A percentile compares a stretch with the other conserved stretches of the same genome.
Conservation (phyloP, 2,329 filamentous ascomycete genomes). For the Trichophyton mentagrophytes region DNA sequence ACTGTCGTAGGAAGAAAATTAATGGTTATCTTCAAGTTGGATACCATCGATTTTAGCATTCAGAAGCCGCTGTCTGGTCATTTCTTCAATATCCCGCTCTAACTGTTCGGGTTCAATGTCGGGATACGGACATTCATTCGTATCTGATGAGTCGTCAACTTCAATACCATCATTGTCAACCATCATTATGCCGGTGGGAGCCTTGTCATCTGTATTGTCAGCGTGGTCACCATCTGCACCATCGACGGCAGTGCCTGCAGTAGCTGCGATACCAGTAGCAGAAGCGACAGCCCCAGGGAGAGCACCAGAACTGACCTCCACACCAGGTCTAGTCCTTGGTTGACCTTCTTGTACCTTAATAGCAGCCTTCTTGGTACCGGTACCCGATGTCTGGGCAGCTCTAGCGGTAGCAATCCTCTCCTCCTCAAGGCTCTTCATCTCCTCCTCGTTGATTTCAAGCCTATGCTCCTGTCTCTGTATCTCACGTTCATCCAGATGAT, state of each 20-base stretch:
- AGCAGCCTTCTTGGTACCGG: neutral
- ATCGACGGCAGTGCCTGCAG: neutral
- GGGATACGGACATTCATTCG: neutral
- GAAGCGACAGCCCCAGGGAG: neutral
- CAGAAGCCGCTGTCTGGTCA: conserved; percentile 21
- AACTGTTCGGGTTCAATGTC: conserved; percentile 18
- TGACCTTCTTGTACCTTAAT: neutral
- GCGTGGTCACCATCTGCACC: neutral
- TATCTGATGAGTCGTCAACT: neutral
- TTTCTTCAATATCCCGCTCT: conserved; percentile 20
- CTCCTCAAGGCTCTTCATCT: conserved; percentile 24
- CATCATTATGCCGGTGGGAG: neutral
- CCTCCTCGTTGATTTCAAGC: conserved; percentile 27
- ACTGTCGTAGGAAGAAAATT: neutral
- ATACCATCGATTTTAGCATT: conserved; percentile 12
- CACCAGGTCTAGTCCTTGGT: neutral
- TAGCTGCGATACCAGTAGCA: neutral
- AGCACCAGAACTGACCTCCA: neutral
- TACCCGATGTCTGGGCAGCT: neutral
- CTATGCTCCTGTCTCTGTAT: conserved; percentile 33
- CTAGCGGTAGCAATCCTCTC: conserved; percentile 18
- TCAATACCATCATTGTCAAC: neutral
- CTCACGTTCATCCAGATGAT: conserved; percentile 45
- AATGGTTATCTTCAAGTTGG: conserved; percentile 7
- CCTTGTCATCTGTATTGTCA: neutral